These are phyloP conservation scores for Aspergillus tanneri DNA, from an alignment of 2,329 filamentous ascomycete genomes.

Conservation along the genomic window DNA sequence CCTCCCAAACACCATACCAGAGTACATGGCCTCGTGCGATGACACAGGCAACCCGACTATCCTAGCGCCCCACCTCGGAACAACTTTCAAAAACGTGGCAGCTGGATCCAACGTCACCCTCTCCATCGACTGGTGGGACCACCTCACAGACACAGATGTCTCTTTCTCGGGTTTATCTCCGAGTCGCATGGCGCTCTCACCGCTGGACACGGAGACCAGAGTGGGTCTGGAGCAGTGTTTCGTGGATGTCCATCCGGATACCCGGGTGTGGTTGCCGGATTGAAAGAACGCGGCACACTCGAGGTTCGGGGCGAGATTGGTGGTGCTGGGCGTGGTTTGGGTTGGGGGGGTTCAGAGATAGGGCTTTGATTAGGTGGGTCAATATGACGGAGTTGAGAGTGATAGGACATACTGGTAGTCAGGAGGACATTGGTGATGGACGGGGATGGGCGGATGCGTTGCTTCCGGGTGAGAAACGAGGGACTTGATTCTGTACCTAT, in stretches of 20 bases:
- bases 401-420: neutral
- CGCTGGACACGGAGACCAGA: neutral
- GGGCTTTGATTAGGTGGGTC: neutral
- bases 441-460: neutral
- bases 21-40: neutral
- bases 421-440: neutral
- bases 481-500: neutral
- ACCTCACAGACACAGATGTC: neutral
- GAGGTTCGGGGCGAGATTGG: neutral
- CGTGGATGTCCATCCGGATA: neutral
- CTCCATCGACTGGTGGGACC: neutral
- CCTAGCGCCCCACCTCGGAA: neutral
- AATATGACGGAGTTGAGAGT: neutral
- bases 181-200: neutral
- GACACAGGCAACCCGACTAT: neutral
- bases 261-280: neutral
- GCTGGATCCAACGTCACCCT: neutral
- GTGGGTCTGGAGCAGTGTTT: neutral
- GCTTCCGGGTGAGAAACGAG: neutral
- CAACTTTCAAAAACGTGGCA: neutral
- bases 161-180: neutral
- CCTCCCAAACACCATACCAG: neutral
- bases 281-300: neutral
- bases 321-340: neutral
- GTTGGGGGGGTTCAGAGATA: neutral